A percentile compares a stretch with the other conserved stretches of the same genome.
Evolutionary conservation across 2,329 filamentous ascomycete genomes (phyloP).

Genomic region (Emericellopsis atlantica): DNA sequence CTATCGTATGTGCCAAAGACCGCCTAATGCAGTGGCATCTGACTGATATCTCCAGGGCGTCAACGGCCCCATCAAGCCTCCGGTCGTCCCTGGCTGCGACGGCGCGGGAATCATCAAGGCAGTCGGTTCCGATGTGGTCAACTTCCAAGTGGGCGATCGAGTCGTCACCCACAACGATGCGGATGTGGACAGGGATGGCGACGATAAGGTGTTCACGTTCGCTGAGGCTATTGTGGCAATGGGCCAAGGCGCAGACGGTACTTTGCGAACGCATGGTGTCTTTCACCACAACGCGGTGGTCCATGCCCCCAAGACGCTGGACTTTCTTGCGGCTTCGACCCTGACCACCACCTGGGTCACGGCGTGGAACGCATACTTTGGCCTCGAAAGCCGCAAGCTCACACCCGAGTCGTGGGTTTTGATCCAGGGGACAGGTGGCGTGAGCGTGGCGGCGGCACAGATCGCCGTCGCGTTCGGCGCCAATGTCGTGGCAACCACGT

Average conservation of each 20-base stretch:
- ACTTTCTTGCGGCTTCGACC: slow-evolving; percentile 22
- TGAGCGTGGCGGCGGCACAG: slow-evolving; percentile 21
- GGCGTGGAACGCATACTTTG: slow-evolving; percentile 38
- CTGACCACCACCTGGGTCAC: slow-evolving; percentile 36
- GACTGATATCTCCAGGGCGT: slow-evolving; percentile 3
- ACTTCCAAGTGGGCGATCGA: slow-evolving; percentile 37
- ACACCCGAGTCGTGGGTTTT: slow-evolving; percentile 23
- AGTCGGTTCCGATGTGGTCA: slow-evolving; percentile 28
- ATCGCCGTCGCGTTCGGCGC: slow-evolving; percentile 35
- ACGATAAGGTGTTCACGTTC: slow-evolving; percentile 10
- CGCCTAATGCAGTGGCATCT: not conserved
- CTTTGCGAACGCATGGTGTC: slow-evolving; percentile 41
- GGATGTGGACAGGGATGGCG: not conserved
- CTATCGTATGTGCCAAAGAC: not conserved
- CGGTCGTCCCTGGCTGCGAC: slow-evolving; percentile 21
- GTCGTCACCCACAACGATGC: slow-evolving; percentile 27
- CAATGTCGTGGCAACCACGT: slow-evolving; percentile 46
- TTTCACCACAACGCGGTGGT: slow-evolving; percentile 47
- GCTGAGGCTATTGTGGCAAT: slow-evolving; percentile 29
- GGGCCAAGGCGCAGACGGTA: slow-evolving; percentile 44
- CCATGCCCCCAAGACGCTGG: slow-evolving; percentile 30
- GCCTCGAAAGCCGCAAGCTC: slow-evolving; percentile 25
- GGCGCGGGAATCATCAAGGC: slow-evolving; percentile 28
- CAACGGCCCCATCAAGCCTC: slow-evolving; percentile 10
- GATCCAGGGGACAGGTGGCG: slow-evolving; percentile 25